Evolutionary conservation across 2,329 filamentous ascomycete genomes (phyloP).

Genomic region (Stemphylium lycopersici): DNA sequence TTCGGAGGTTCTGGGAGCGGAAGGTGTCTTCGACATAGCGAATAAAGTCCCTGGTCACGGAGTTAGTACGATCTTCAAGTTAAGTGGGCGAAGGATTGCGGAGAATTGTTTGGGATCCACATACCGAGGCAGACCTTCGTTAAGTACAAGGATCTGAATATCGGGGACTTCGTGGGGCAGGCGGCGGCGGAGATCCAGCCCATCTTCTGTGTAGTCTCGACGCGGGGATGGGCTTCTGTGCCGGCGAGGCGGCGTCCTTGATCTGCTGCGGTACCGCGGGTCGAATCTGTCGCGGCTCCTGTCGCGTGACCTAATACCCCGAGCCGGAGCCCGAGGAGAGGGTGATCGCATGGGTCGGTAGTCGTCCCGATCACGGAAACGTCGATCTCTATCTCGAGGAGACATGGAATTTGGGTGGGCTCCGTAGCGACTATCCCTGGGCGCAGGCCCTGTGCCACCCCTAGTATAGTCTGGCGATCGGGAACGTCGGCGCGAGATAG

Average conservation of each 20-base stretch:
- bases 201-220: constrained; percentile 59
- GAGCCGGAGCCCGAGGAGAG: constrained; percentile 49
- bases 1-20: constrained; percentile 70
- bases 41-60: constrained; percentile 69
- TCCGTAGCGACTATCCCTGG: constrained; percentile 54
- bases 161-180: constrained; percentile 81
- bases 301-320: constrained; percentile 47
- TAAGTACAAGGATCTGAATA: constrained; percentile 82
- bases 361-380: constrained; percentile 64
- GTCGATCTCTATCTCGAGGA: constrained; percentile 58
- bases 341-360: constrained; percentile 59
- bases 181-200: constrained; percentile 74
- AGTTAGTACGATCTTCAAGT: constrained; percentile 7
- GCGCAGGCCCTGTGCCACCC: constrained; percentile 52
- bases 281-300: constrained; percentile 58
- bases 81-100: neutral
- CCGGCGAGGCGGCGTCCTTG: constrained; percentile 69
- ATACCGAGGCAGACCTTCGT: constrained; percentile 63
- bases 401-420: constrained; percentile 43
- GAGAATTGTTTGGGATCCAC: constrained; percentile 7
- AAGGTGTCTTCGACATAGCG: constrained; percentile 82
- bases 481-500: constrained; percentile 59
- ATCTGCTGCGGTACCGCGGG: constrained; percentile 62
- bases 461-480: constrained; percentile 68
- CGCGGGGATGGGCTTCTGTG: constrained; percentile 74